phyloP scores from a whole-genome alignment of 305 asterid genomes.

The Solanum hybrid region DNA sequence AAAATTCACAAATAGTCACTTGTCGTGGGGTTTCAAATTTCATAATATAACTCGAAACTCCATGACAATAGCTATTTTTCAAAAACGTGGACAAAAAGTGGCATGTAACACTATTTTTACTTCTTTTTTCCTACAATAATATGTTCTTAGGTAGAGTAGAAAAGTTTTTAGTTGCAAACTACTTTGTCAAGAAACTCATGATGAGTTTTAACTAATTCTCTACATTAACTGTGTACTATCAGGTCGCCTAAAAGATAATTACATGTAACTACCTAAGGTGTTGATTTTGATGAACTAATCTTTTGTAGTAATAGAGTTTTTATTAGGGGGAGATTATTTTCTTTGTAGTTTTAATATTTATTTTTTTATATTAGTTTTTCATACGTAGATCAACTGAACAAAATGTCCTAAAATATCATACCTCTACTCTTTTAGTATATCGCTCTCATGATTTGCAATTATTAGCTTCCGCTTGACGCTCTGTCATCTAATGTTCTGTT shows the following conservation, averaged over 20 bases:
- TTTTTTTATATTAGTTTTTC: background rate
- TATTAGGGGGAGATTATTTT: background rate
- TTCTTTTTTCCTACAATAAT: background rate
- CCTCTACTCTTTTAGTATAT: background rate
- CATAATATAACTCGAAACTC: background rate
- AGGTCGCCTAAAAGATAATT: background rate
- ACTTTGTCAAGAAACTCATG: background rate
- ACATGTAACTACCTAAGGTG: background rate
- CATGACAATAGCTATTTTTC: background rate
- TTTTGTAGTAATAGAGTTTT: background rate
- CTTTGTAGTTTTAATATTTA: background rate
- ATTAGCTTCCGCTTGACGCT: background rate
- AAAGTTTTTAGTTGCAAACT: background rate
- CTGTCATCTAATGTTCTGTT: background rate
- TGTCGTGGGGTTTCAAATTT: background rate
- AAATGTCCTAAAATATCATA: background rate
- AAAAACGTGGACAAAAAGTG: background rate
- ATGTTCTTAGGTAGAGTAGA: background rate
- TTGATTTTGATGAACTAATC: background rate
- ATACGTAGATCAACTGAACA: background rate
- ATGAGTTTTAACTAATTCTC: background rate
- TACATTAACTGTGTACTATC: background rate
- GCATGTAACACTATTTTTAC: background rate
- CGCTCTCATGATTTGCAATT: background rate
- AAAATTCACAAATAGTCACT: background rate